Base-by-base conservation (phyloP, 306 rosid genomes). In the Prunus kanzakura region DNA sequence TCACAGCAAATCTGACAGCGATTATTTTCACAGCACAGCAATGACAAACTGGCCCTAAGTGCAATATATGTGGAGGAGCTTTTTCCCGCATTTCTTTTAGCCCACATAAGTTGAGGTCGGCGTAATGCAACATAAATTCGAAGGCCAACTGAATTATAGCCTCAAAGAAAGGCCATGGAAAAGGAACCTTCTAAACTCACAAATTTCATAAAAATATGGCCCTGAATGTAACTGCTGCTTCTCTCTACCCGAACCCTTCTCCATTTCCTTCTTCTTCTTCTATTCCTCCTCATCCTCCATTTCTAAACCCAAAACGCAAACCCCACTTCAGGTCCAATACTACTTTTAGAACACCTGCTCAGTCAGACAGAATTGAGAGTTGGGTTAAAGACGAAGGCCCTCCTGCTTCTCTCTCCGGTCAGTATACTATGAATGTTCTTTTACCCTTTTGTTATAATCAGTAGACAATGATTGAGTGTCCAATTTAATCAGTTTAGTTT, bases 361-460 rank as follows among this genome's bases (percentile, higher is more conserved):
- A 78, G 71, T 85, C 98, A 11, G 92, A 86, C 71, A 82, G 86
- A 14, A 58, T 93, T 55, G 91, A 86, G 65, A 67, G 85, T 60
- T 84, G 88, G 62, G 16, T 89, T 54, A 63, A 82, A 35, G 91
- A 82, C 69, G 87, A 89, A 49, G 93, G 85, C 55, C 56, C 83
- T 52, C 68, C 89, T 81, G 25, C 77, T 52, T 81, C 89, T 61
- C 58, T 77, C 66, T 86, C 96, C 63, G 91, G 93, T 91, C 72
- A 80, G 80, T 61, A 8, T 56, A 19, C 1, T 60, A 30, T 2
- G 57, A 27, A 29, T 29, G 52, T 18, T 61, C 35, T 8, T 38
- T 25, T 38, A 1, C 43, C 43, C 43, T 38, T 38, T 38, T 38
- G 43, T 71, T 72, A 14, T 45, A 2, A 23, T 5, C 20, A 20